These are phyloP conservation scores for Avena eriantha DNA, from an alignment of 176 grass and related monocot genomes.

Conservation along the genomic window DNA sequence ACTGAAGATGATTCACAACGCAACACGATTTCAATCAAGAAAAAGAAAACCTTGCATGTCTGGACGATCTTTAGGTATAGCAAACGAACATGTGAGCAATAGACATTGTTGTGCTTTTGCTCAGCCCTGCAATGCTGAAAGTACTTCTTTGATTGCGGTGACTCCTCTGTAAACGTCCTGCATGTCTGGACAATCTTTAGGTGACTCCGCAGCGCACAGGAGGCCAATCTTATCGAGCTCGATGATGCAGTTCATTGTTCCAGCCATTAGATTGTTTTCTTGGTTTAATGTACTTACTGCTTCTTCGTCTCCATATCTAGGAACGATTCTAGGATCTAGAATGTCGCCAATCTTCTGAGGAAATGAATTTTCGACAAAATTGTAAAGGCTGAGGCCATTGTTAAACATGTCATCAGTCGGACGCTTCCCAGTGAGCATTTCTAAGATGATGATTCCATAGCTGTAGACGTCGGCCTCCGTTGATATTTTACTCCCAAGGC, in stretches of 20 bases:
- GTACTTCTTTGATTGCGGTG: constrained; percentile 42
- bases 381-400: constrained; percentile 51
- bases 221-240: constrained; percentile 51
- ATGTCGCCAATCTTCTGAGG: constrained; percentile 27
- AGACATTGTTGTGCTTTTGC: not conserved
- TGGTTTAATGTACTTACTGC: not conserved
- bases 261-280: not conserved
- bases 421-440: constrained; percentile 56
- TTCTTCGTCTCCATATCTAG: not conserved
- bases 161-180: constrained; percentile 46
- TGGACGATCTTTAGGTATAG: too few species aligned
- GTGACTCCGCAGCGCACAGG: constrained; percentile 39
- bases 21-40: not conserved
- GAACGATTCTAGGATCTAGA: constrained; percentile 34
- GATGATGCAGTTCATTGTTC: constrained; percentile 20
- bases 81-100: not conserved
- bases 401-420: constrained; percentile 58
- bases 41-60: not conserved
- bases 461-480: constrained; percentile 56
- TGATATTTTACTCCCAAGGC: constrained; percentile 48
- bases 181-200: constrained; percentile 54
- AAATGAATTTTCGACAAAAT: constrained; percentile 40
- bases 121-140: constrained; percentile 14
- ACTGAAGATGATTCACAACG: not conserved
- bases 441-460: constrained; percentile 57